Base-by-base conservation (phyloP, 257 asterid genomes). In the Solanum etuberosum region DNA sequence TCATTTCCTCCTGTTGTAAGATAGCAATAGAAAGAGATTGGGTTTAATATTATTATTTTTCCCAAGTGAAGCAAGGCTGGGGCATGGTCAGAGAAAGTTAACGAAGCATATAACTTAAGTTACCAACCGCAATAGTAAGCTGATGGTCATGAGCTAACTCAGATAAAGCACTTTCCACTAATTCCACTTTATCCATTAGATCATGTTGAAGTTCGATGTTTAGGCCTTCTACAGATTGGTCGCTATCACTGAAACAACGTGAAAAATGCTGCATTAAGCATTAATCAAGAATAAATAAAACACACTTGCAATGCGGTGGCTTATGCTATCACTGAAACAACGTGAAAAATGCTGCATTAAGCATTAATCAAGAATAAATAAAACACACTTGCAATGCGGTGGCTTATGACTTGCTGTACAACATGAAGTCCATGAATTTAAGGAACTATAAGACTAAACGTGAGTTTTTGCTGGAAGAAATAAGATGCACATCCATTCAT, bases 1-100 rank as follows among this genome's bases (percentile, higher is more conserved):
- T 92, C 88, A 94, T 92, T 90, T 94, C 95, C 82, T 94, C 99
- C 98, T 95, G 93, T 83, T 42, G 32, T 63, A 54, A 86, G 46
- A 23, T 38, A 9, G 80, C 38, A 42, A 86, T 25, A 21, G 27
- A 77, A 67, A 77, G 51, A 57, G 67, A 67, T 54, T 32, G 25
- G 48, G 32, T n/a, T 70, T 73, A 46, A 29, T 43, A 27, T 80
- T 2, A 5, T 43, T 27, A 16, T 43, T 3, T 29, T 67, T 42
- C 31, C 38, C 5, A 59, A 16, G 67, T 48, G 81, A 83, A 35
- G 77, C 68, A 48, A 72, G 57, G 14, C 34, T n/a, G 51, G 74
- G 35, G 34, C n/a, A 74, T 76, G 32, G 61, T 42, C 54, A 84
- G 68, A 48, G 73, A 86, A 27, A 23, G 74, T 67, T 68, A 20